Evolutionary conservation across 768 basidiomycete genomes (phyloP).

Genomic region (Lactarius indigo): DNA sequence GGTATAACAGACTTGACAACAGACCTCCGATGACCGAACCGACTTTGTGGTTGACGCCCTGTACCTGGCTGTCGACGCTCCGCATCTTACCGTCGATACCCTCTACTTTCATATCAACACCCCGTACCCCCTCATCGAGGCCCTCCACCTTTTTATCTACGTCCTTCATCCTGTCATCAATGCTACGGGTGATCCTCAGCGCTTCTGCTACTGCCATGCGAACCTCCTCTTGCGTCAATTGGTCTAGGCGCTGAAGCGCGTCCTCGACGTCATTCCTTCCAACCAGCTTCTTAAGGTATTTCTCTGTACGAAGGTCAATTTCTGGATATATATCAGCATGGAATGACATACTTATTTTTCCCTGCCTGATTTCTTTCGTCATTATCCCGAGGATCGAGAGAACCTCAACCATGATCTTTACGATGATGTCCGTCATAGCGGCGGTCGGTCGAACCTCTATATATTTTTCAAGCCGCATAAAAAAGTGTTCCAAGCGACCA

Average conservation of each 20-base stretch:
- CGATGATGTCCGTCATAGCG: neutral
- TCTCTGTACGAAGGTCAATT: neutral
- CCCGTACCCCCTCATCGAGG: neutral
- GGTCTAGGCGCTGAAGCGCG: neutral
- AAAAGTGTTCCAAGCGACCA: neutral
- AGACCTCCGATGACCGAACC: neutral
- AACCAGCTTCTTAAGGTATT: neutral
- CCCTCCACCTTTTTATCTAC: neutral
- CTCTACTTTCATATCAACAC: neutral
- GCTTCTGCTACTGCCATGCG: neutral
- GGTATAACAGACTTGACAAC: too few relatives aligned
- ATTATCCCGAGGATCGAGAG: neutral
- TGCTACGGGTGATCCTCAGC: neutral
- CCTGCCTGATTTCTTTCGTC: neutral
- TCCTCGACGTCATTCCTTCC: neutral
- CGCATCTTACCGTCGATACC: neutral
- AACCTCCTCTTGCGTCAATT: neutral
- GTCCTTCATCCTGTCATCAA: neutral
- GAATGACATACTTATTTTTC: neutral
- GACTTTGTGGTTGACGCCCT: neutral
- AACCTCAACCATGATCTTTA: neutral
- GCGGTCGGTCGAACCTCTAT: neutral
- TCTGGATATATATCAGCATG: neutral
- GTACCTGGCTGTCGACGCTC: neutral
- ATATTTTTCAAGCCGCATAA: neutral